Base-by-base conservation (phyloP, 23 red algal species). In the Gracilaria gracilis region DNA sequence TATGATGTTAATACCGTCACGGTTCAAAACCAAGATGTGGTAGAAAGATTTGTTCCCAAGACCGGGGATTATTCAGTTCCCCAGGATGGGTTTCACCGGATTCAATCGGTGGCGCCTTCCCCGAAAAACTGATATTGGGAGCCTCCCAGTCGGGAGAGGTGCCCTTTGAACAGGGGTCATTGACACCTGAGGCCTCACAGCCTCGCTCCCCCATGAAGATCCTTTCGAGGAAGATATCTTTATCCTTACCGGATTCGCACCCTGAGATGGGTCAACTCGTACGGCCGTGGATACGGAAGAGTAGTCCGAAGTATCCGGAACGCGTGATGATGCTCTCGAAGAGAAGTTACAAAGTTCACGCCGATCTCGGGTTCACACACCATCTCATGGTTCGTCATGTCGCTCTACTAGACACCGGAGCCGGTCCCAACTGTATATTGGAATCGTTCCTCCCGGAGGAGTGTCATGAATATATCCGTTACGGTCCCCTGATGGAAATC, bases 341-440 rank as follows among this genome's bases (percentile, higher is more conserved):
- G 42, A 17, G 75, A 47, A 50, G 51, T 51, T 80, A 46, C 0
- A 55, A 80, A 50, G 75, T 80, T 54, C 48, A 79, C 51, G 75
- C 75, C 42, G 75, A 80, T 42, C 42, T 80, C 17, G 39, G 75
- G 21, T 4, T 55, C 9, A 9, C 75, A 48, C 15, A 47, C 16
- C 51, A 47, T 46, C 42, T 48, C 17, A 57, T 55, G 75, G 51
- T 2, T 32, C 42, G 75, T 46, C 42, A 29, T 14, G 27, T 84
- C 0, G 14, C 80, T 32, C 48, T 84, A 0, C 61, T 84, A 17
- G 2, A 84, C 80, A 84, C 54, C 15, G 80, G 80, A 28, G 80
- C 54, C 11, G 80, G 53, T 28, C 55, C 80, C 13, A 84, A 84
- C 21, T 64, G 17, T 38, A 39, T 84, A n/a, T 15, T 42, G 33